phyloP scores from a whole-genome alignment of 179 eudicot species.

The Patellifolia procumbens region DNA sequence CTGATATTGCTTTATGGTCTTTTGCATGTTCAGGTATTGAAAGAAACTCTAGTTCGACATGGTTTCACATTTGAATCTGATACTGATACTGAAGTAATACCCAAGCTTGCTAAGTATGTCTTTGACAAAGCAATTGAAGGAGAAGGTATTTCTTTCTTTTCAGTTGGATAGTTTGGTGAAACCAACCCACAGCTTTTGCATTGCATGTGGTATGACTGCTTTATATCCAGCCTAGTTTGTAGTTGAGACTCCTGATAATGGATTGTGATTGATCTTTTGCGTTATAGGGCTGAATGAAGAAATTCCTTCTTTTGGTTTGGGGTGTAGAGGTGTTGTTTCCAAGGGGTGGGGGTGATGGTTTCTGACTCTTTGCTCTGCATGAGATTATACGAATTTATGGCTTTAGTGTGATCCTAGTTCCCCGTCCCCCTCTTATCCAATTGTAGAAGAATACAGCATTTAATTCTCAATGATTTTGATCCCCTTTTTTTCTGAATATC shows the following conservation, averaged over 20 bases:
- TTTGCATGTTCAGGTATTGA: constrained; percentile 61
- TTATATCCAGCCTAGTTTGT: background rate
- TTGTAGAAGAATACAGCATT: background rate
- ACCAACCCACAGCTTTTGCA: background rate
- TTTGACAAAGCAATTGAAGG: constrained; percentile 90
- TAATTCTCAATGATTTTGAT: background rate
- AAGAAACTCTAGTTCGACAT: constrained; percentile 83
- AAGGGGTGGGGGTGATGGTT: background rate
- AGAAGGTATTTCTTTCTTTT: constrained; percentile 34
- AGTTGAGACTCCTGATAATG: background rate
- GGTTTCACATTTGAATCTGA: constrained; percentile 94
- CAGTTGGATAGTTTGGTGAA: background rate
- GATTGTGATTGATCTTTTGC: background rate
- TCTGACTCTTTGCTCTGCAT: background rate
- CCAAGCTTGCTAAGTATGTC: constrained; percentile 97
- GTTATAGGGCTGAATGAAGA: background rate
- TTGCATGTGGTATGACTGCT: background rate
- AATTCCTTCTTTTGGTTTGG: background rate
- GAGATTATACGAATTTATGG: background rate
- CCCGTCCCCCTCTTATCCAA: background rate
- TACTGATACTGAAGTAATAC: constrained; percentile 98
- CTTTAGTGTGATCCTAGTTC: background rate
- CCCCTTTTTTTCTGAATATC: background rate
- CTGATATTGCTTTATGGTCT: constrained; percentile 11
- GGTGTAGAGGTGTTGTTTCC: background rate